phyloP scores from a whole-genome alignment of 2,329 filamentous ascomycete species.

The Periglandula ipomoeae region DNA sequence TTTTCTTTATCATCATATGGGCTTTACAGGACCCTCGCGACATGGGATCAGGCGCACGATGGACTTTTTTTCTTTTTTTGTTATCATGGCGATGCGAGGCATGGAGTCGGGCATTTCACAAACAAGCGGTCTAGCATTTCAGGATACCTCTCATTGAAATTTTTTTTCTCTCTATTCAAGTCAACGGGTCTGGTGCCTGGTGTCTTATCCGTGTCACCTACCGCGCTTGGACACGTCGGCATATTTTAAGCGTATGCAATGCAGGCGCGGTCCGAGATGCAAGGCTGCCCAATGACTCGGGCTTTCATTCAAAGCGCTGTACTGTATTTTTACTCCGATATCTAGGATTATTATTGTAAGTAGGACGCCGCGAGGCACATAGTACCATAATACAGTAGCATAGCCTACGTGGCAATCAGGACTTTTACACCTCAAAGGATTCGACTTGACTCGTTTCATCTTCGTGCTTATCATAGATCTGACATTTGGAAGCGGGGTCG shows the following conservation, averaged over 20 bases:
- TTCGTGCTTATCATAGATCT: no score
- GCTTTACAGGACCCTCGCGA: no score
- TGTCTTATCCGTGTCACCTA: background rate
- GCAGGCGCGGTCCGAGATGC: background rate
- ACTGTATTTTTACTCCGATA: no score
- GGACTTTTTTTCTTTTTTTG: background rate
- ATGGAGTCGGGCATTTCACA: background rate
- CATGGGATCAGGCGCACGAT: no score
- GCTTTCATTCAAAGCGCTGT: no score
- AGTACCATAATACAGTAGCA: no score
- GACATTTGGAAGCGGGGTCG: no score
- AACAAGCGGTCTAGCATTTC: slow-evolving; percentile 6
- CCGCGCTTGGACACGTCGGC: background rate
- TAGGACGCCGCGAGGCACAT: no score
- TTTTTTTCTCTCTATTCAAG: background rate
- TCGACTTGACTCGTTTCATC: no score
- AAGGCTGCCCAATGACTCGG: background rate
- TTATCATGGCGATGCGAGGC: slow-evolving; percentile 1
- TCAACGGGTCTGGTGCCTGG: background rate
- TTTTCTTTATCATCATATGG: background rate
- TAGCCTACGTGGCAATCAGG: no score
- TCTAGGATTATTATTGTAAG: no score
- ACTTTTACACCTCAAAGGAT: no score
- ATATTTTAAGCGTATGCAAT: background rate
- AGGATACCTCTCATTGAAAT: background rate